Conservation (phyloP, 108 stramenopile species). For the Schizochytrium sp. region DNA sequence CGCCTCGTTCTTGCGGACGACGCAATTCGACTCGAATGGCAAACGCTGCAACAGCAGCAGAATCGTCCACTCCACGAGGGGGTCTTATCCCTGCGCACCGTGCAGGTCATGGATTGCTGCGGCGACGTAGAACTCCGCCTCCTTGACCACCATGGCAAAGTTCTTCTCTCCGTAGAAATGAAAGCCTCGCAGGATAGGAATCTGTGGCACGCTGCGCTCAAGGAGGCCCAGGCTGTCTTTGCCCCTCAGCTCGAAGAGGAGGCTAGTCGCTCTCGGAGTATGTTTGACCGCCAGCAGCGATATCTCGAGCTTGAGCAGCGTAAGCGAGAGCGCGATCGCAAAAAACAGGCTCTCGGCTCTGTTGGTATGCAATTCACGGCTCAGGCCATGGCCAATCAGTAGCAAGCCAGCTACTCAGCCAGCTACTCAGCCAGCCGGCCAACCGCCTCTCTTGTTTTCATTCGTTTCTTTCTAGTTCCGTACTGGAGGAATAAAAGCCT, state of each 20-base stretch:
- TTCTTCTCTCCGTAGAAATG: neutral
- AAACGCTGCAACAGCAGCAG: neutral
- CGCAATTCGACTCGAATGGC: neutral
- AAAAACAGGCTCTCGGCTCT: neutral
- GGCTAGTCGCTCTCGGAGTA: neutral
- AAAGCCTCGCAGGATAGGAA: neutral
- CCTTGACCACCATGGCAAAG: neutral
- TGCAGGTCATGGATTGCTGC: neutral
- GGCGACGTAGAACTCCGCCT: neutral
- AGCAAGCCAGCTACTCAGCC: too few species aligned
- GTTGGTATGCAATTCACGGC: slow-evolving; percentile 10
- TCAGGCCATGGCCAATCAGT: neutral
- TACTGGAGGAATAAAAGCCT: too few species aligned
- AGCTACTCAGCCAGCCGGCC: too few species aligned
- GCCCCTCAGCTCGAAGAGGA: neutral
- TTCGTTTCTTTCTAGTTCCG: too few species aligned
- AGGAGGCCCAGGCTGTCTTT: neutral
- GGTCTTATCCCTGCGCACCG: neutral
- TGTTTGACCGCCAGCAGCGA: slow-evolving; percentile 3
- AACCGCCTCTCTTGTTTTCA: too few species aligned
- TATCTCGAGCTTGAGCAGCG: neutral
- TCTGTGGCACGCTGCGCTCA: neutral
- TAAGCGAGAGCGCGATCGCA: neutral
- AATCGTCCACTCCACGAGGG: neutral
- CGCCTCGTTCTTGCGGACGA: neutral